Percentiles rank a stretch among this genome's conserved stretches.
Evolutionary conservation across 2,329 filamentous ascomycete genomes (phyloP).

Genomic region (Dactylonectria macrodidyma): DNA sequence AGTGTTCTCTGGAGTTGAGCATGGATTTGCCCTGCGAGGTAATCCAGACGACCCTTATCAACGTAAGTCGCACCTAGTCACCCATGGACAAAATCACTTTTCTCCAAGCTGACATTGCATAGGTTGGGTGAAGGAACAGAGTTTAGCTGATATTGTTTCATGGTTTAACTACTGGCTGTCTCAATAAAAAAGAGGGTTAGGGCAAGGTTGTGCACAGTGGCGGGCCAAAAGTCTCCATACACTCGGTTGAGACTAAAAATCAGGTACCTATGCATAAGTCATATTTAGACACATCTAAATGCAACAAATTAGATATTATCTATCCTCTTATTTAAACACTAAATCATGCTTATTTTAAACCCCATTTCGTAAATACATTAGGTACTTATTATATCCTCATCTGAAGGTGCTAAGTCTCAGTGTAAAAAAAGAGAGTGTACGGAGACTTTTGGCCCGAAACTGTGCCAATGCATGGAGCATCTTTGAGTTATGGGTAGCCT

Average conservation of each 20-base stretch:
- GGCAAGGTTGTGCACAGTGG: background rate
- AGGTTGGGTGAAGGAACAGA: slow-evolving; percentile 6
- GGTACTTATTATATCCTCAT: too few relatives aligned
- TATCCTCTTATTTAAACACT: too few relatives aligned
- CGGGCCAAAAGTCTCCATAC: too few relatives aligned
- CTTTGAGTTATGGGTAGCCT: background rate
- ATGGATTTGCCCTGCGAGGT: slow-evolving; percentile 75
- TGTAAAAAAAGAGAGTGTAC: too few relatives aligned
- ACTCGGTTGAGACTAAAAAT: too few relatives aligned
- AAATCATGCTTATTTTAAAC: too few relatives aligned
- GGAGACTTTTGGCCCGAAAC: background rate
- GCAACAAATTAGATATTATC: too few relatives aligned
- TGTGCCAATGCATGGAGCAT: background rate
- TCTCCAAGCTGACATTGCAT: background rate
- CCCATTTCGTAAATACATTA: too few relatives aligned
- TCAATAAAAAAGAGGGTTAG: background rate
- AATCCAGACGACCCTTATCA: slow-evolving; percentile 59
- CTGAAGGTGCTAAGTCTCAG: too few relatives aligned
- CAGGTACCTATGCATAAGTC: too few relatives aligned
- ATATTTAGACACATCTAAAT: too few relatives aligned
- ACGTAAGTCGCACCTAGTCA: slow-evolving; percentile 7
- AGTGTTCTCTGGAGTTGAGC: slow-evolving; percentile 72
- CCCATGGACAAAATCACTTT: background rate
- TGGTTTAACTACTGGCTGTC: slow-evolving; percentile 7
- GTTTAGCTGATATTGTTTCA: background rate